These are phyloP conservation scores for Urostyla sp. DNA, from an alignment of 73 alveolate genomes.

Conservation along the genomic window DNA sequence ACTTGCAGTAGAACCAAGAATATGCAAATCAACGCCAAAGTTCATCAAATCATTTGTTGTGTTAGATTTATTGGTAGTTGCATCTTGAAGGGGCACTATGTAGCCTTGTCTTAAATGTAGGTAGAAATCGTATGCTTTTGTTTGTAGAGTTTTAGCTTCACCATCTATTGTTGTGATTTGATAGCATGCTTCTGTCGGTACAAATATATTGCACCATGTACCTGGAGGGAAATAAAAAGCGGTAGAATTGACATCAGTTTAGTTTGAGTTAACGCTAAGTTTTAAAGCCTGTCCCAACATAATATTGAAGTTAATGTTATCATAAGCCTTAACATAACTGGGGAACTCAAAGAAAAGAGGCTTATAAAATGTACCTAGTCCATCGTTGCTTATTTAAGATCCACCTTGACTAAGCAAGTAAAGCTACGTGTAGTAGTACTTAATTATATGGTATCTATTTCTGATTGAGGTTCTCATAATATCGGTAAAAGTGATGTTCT, in stretches of 20 bases:
- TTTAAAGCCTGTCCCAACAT: conserved; percentile 70
- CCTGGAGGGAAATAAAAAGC: conserved; percentile 64
- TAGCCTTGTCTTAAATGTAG: conserved; percentile 59
- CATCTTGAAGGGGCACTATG: conserved; percentile 46
- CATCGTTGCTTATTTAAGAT: conserved; percentile 13
- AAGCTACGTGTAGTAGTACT: conserved; percentile 88
- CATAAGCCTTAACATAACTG: conserved; percentile 47
- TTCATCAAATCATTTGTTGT: conserved; percentile 19
- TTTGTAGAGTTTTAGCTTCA: not conserved
- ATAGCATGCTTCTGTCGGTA: not conserved
- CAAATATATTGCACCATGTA: conserved; percentile 38
- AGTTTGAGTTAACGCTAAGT: conserved; percentile 20
- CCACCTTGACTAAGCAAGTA: too few species aligned
- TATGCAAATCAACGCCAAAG: conserved; percentile 47
- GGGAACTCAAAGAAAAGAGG: conserved; percentile 78
- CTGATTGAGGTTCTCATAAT: conserved; percentile 61
- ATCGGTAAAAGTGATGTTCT: conserved; percentile 11
- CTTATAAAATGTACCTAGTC: conserved; percentile 63
- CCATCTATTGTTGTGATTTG: not conserved
- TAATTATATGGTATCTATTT: conserved; percentile 82
- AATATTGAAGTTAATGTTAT: conserved; percentile 38
- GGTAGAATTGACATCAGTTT: not conserved
- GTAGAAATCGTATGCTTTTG: conserved; percentile 42
- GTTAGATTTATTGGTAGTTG: not conserved
- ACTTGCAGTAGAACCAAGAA: conserved; percentile 1